Percentiles rank a stretch among this genome's conserved stretches.
phyloP scores from a whole-genome alignment of 345 rosid species.

The Fremontodendron californicum region DNA sequence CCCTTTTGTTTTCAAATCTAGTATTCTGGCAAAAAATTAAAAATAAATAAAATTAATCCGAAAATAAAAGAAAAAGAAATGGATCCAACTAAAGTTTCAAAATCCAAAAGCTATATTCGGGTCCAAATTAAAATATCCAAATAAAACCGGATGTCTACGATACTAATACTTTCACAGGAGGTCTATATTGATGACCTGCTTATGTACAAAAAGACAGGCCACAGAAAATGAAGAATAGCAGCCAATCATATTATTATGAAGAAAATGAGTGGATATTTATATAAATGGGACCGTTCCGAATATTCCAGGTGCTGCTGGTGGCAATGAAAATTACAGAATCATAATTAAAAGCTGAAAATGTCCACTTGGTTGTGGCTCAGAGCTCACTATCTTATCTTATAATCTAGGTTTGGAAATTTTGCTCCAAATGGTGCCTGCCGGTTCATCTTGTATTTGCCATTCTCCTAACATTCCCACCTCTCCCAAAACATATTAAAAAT shows the following conservation, averaged over 20 bases:
- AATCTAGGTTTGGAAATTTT: not conserved
- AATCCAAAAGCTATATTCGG: too few species aligned
- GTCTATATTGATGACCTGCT: not conserved
- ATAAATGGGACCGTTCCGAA: not conserved
- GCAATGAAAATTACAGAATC: not conserved
- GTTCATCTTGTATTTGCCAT: not conserved
- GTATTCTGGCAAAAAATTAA: too few species aligned
- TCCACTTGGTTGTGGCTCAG: not conserved
- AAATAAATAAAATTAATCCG: too few species aligned
- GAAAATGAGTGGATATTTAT: not conserved
- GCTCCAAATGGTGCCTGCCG: not conserved
- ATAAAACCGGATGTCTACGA: too few species aligned
- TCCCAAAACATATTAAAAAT: not conserved
- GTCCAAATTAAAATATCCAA: too few species aligned
- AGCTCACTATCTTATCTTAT: not conserved
- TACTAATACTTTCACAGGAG: too few species aligned
- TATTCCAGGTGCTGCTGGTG: not conserved
- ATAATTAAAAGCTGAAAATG: not conserved
- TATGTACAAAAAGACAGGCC: not conserved
- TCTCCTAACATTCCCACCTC: not conserved
- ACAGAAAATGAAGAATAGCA: not conserved
- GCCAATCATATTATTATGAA: not conserved
- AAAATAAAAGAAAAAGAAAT: too few species aligned
- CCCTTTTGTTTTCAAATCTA: too few species aligned
- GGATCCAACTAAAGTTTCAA: too few species aligned